These are phyloP conservation scores for Porcisia deanei DNA, from an alignment of 208 protist genomes.

Conservation along the genomic window DNA sequence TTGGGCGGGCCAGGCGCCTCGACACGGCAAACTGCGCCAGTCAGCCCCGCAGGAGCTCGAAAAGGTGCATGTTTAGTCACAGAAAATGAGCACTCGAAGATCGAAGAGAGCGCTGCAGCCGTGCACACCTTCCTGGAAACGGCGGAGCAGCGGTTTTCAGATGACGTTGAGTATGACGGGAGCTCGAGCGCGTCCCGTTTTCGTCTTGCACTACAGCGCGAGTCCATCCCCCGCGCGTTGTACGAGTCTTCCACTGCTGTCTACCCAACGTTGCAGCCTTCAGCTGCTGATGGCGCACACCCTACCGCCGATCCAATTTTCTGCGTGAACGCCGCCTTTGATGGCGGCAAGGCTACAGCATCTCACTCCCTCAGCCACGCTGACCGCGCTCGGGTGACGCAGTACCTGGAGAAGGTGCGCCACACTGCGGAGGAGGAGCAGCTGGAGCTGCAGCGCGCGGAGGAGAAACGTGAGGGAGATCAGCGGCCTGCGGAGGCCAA, in stretches of 20 bases:
- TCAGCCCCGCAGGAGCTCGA: neutral
- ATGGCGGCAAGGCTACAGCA: neutral
- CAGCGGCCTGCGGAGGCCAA: constrained; percentile 5
- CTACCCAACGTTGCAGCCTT: constrained; percentile 2
- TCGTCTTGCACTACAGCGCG: constrained; percentile 9
- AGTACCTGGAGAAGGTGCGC: constrained; percentile 21
- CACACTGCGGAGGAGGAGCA: constrained; percentile 1
- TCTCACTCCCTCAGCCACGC: neutral
- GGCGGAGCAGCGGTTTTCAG: constrained; percentile 14
- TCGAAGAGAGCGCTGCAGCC: neutral
- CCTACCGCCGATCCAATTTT: neutral
- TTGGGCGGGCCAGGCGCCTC: neutral
- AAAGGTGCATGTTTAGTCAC: neutral
- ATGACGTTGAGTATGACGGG: neutral
- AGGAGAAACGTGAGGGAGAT: neutral
- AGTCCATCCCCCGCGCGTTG: constrained; percentile 6
- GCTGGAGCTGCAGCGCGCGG: constrained; percentile 8
- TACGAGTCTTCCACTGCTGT: constrained; percentile 4
- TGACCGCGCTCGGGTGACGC: constrained; percentile 7
- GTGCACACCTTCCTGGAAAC: constrained; percentile 30
- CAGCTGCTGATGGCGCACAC: neutral
- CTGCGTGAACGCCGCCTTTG: neutral
- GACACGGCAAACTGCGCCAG: neutral
- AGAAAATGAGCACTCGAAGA: neutral
- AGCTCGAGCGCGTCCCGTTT: neutral